Evolutionary conservation across 179 eudicot genomes (phyloP).

Genomic region (Spinacia oleracea): DNA sequence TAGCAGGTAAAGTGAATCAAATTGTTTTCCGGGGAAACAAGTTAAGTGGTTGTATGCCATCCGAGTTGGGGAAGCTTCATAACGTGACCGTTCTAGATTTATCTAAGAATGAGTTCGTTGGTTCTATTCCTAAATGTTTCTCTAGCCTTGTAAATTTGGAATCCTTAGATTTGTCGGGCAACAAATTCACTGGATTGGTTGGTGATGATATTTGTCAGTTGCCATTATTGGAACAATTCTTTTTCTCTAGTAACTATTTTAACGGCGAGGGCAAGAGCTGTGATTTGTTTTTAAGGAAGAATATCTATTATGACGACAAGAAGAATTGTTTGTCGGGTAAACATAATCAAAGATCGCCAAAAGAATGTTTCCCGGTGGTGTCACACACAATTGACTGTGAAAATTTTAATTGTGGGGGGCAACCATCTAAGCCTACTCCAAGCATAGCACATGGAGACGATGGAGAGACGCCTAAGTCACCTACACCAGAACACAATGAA

Average conservation of each 20-base stretch:
- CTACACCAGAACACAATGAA: background rate
- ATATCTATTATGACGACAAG: conserved; percentile 28
- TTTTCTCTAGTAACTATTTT: conserved; percentile 50
- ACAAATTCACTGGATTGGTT: conserved; percentile 50
- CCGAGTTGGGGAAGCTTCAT: conserved; percentile 46
- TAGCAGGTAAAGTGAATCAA: conserved; percentile 50
- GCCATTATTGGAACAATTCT: conserved; percentile 39
- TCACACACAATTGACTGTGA: conserved; percentile 48
- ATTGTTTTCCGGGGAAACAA: conserved; percentile 47
- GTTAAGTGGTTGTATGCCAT: conserved; percentile 65
- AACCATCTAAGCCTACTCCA: conserved; percentile 3
- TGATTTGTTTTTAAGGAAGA: conserved; percentile 18
- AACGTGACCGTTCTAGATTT: conserved; percentile 44
- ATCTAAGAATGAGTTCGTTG: conserved; percentile 47
- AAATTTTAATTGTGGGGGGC: conserved; percentile 19
- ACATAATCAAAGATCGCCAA: conserved; percentile 44
- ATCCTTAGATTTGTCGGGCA: conserved; percentile 42
- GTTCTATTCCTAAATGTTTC: conserved; percentile 50
- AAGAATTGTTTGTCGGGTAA: conserved; percentile 52
- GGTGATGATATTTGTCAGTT: conserved; percentile 50
- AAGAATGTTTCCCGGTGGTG: conserved; percentile 29
- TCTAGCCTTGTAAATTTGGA: conserved; percentile 34
- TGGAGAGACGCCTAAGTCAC: conserved; percentile 12
- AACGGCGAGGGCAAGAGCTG: conserved; percentile 40
- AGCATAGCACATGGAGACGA: no score